phyloP scores from a whole-genome alignment of 202 grass and related monocot species.

The Eragrostis tef region DNA sequence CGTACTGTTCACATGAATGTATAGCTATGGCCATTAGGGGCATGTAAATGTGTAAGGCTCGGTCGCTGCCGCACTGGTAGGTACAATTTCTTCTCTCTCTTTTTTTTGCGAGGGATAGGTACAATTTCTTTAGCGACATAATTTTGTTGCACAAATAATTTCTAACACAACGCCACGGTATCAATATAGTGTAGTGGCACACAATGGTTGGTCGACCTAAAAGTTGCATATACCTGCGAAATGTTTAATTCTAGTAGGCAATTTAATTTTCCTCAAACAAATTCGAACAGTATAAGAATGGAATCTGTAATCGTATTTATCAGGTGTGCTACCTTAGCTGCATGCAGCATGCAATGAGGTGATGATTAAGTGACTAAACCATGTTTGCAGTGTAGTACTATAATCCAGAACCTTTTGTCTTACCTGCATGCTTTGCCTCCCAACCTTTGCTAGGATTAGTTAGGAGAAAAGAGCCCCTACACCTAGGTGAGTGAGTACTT shows the following conservation, averaged over 20 bases:
- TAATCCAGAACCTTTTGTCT: not conserved
- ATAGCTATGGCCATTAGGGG: not conserved
- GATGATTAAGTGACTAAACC: not conserved
- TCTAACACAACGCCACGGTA: not conserved
- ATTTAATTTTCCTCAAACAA: no score
- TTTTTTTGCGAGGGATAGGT: no score
- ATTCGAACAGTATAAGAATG: not conserved
- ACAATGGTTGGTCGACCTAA: not conserved
- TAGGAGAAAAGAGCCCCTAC: not conserved
- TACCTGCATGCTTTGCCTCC: not conserved
- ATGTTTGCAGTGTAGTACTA: not conserved
- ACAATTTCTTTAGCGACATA: not conserved
- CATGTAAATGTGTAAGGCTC: not conserved
- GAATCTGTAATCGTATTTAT: no score
- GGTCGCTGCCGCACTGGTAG: not conserved
- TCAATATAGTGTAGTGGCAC: not conserved
- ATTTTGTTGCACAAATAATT: not conserved
- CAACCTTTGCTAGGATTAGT: slow-evolving; percentile 34
- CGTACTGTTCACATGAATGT: not conserved
- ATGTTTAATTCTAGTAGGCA: not conserved
- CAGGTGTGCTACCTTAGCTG: no score
- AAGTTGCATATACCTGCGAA: not conserved
- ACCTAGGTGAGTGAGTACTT: not conserved
- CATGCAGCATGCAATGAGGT: not conserved
- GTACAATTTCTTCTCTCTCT: not conserved